These are phyloP conservation scores for Psidium guajava DNA, from an alignment of 345 rosid genomes.

Conservation along the genomic window DNA sequence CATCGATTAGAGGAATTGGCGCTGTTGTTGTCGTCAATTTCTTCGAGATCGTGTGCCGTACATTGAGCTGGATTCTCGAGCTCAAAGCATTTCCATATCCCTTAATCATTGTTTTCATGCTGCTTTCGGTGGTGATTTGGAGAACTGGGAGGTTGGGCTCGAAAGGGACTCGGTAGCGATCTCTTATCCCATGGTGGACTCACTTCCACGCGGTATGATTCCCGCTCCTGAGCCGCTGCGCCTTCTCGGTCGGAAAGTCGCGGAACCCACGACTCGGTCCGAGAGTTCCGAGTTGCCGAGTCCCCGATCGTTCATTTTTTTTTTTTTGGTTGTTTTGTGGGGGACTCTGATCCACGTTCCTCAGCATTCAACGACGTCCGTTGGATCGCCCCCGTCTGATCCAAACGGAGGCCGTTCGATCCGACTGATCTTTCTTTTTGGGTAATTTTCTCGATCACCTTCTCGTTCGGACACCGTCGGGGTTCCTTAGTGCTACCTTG, in stretches of 20 bases:
- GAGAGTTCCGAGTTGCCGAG: neutral
- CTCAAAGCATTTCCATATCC: neutral
- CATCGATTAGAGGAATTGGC: no score
- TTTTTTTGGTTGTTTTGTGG: neutral
- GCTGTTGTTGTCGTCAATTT: neutral
- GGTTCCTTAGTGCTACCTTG: neutral
- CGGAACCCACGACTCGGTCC: neutral
- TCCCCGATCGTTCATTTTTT: neutral
- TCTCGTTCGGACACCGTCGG: neutral
- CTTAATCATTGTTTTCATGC: neutral
- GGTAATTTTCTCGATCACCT: no score
- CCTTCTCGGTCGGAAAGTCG: neutral
- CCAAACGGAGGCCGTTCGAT: neutral
- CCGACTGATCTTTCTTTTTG: neutral
- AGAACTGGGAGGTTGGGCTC: neutral
- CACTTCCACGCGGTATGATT: neutral
- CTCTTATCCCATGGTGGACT: neutral
- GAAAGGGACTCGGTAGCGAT: neutral
- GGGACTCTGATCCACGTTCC: neutral
- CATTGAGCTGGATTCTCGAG: neutral
- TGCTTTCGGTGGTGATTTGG: neutral
- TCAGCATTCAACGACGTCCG: neutral
- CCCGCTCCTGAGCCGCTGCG: neutral
- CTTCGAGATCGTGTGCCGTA: neutral
- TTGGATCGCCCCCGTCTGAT: neutral